Conservation (phyloP, 2,329 filamentous ascomycete genomes). For the Cercospora sp. region DNA sequence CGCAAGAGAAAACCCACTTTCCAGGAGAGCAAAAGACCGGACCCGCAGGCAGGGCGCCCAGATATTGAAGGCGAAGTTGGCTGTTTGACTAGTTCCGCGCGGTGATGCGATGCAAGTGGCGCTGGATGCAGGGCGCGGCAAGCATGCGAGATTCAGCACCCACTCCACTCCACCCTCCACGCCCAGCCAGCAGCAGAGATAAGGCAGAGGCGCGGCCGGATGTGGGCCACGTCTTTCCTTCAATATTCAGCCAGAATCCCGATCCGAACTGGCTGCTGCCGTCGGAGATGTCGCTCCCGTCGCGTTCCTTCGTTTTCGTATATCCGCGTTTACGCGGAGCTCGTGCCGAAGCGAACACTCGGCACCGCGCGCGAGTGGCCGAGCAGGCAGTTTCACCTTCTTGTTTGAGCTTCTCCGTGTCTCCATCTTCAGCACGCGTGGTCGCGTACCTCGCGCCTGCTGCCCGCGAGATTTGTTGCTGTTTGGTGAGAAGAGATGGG, state of each 20-base stretch:
- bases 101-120: not conserved
- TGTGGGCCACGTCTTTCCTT: not conserved
- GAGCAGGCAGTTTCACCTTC: not conserved
- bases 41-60: not conserved
- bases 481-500: not conserved
- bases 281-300: not conserved
- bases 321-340: not conserved
- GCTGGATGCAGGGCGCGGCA: not conserved
- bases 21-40: not conserved
- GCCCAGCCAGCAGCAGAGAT: not conserved
- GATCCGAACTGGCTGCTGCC: not conserved
- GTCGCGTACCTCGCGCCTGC: not conserved
- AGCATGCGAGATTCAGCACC: not conserved
- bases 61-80: not conserved
- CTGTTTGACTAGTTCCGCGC: not conserved
- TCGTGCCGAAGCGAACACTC: not conserved
- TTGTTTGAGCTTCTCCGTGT: not conserved
- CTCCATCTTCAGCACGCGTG: not conserved
- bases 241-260: not conserved
- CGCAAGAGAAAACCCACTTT: not conserved
- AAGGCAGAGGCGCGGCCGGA: not conserved
- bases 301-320: not conserved
- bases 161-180: not conserved
- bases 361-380: not conserved
- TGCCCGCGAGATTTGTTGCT: not conserved